Conservation (phyloP, 129 eudicot species). For the Tagetes patula region DNA sequence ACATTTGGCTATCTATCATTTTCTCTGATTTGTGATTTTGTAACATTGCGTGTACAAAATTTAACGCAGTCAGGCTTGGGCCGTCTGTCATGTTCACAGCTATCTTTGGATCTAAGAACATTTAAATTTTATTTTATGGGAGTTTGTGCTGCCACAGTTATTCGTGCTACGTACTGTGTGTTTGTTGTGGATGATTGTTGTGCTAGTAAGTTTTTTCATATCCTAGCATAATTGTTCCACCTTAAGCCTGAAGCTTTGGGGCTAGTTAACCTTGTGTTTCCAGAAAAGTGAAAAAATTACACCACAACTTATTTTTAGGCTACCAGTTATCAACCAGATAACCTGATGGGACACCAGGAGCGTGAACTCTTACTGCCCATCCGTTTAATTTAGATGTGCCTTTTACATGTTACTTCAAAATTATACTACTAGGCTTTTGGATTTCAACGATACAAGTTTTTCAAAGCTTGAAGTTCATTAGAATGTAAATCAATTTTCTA, state of each 20-base stretch:
- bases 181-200: conserved; percentile 11
- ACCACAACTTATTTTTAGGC: not conserved
- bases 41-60: conserved; percentile 14
- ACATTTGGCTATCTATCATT: not conserved
- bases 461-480: not conserved
- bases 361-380: not conserved
- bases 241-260: not conserved
- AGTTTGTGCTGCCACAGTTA: not conserved
- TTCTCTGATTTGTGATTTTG: conserved; percentile 3
- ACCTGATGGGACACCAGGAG: not conserved
- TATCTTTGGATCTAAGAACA: not conserved
- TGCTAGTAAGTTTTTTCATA: not conserved
- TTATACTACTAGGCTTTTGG: not conserved
- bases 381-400: not conserved
- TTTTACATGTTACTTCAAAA: not conserved
- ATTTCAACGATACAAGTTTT: not conserved
- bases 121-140: not conserved
- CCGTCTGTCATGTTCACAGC: not conserved
- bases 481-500: not conserved
- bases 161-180: not conserved
- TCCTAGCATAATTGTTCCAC: not conserved
- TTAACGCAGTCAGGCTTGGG: not conserved
- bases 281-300: not conserved
- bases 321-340: not conserved
- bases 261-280: not conserved